Evolutionary conservation across 2,329 filamentous ascomycete species (phyloP).

Genomic region (Fusarium neocosmosporiellum): DNA sequence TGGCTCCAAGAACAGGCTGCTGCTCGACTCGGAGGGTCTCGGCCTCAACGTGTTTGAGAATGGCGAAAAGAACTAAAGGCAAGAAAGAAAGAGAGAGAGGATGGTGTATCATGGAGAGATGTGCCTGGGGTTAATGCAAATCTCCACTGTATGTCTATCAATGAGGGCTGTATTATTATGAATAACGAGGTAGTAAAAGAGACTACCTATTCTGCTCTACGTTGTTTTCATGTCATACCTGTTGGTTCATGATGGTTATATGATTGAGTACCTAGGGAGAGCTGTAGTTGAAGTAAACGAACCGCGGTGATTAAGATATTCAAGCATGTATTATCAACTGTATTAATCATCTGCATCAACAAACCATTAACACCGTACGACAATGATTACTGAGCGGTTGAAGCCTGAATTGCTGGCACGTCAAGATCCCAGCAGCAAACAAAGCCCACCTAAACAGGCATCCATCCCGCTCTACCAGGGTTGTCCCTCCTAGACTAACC

Average conservation of each 20-base stretch:
- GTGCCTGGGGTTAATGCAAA: conserved; percentile 43
- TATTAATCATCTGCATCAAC: neutral
- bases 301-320: neutral
- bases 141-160: conserved; percentile 61
- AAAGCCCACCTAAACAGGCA: conserved; percentile 11
- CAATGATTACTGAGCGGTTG: neutral
- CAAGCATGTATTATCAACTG: neutral
- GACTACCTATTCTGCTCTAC: conserved; percentile 41
- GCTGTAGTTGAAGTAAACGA: neutral
- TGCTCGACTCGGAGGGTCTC: conserved; percentile 90
- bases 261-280: neutral
- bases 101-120: conserved; percentile 13
- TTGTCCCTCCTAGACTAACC: conserved; percentile 28
- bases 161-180: conserved; percentile 46
- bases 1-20: conserved; percentile 90
- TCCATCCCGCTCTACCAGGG: conserved; percentile 6
- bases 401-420: neutral
- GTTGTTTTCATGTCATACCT: neutral
- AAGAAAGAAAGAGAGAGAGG: neutral
- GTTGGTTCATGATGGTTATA: neutral
- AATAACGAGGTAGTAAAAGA: conserved; percentile 39
- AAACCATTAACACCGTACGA: neutral
- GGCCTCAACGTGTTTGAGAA: conserved; percentile 85
- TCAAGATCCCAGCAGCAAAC: neutral
- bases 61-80: conserved; percentile 53